Base-by-base conservation (phyloP, 2,329 filamentous ascomycete species). In the Aspergillus fijiensis region DNA sequence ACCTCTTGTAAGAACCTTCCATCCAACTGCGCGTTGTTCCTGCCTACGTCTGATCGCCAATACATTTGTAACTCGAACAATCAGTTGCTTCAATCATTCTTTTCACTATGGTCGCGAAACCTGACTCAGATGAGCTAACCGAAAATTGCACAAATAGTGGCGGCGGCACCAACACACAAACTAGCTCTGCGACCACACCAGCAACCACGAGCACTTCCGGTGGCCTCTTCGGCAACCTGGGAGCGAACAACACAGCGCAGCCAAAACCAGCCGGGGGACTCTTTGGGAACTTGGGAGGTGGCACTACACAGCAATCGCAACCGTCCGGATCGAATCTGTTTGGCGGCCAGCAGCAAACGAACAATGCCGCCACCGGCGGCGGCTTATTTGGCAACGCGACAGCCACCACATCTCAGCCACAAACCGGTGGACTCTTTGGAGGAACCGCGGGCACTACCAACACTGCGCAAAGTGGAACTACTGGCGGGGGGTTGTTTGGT, bases 1-100 rank as follows among this genome's bases (percentile, higher is more conserved):
- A 80, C 70, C 72, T 81, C 50, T 82, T 82, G 80, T 82, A 73
- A 73, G 79, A 75, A 14, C 45, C 51, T 39, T 42, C 33, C 53
- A 52, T 45, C 2, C 52, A 31, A 21, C 31, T 42, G 56, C 23
- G 25, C 31, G 16, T 54, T 14, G 31, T n/a, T 48, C 42, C 27
- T 31, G 39, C 47, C 10, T 27, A 31, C 14, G 14, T 47, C 4
- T 49, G 7, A 7, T 39, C 42, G 39, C 47, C 6, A 29, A 21
- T 21, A 23, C 14, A 21, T 47, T 7, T 49, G 21, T 14, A 21
- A 7, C 19, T 39, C 33, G 21, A 45, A 49, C 16, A 16, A 29
- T 11, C 45, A 12, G 14, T 48, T n/a, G 47, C 51, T 14, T 16
- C 27, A 14, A 10, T 16, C 31, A n/a, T 11, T 9, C 3, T 35